Base-by-base conservation (phyloP, 208 protist genomes). In the Trypanosoma avium region DNA sequence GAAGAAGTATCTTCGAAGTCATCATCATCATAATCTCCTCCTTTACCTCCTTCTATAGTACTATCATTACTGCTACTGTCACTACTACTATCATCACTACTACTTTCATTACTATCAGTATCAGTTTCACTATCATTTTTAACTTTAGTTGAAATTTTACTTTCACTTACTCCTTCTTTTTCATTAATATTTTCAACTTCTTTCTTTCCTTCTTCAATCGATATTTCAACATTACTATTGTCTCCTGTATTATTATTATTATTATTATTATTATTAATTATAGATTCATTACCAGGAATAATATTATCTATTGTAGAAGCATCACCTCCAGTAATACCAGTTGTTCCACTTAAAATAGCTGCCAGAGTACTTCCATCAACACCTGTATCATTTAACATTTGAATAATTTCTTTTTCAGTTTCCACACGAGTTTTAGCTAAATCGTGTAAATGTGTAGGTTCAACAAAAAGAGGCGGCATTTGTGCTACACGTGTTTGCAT, bases 401-500 rank as follows among this genome's bases (percentile, higher is more conserved):
- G 46, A 33, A 92, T 55, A 40, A 95, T 82, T 36, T 84, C 70
- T 65, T 79, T 61, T 76, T 95, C 86, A 30, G 76, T 77, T 61
- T 82, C 82, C 12, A 66, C 77, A 29, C 85, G 78, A 7, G 68
- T 73, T 70, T 83, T 83, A 17, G 79, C 75, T n/a, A 81, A 48
- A 40, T 88, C 78, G 54, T 86, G 75, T 40, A 91, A 71, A 45
- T 89, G 75, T 22, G 70, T 75, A 43, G 86, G 84, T 68, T 95
- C 90, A 15, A 84, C 81, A 61, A 79, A 95, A 42, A 95, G 65
- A 26, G 90, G 90, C 27, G 90, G 90, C 67, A 93, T 79, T 59
- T 81, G 74, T 24, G 75, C 76, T 45, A 95, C 86, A 46, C 83
- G 83, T 61, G 38, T 57, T 30, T 49, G 55, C 86, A 93, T 95